phyloP scores from a whole-genome alignment of 78 protist species.

The Mastigamoeba balamuthi region DNA sequence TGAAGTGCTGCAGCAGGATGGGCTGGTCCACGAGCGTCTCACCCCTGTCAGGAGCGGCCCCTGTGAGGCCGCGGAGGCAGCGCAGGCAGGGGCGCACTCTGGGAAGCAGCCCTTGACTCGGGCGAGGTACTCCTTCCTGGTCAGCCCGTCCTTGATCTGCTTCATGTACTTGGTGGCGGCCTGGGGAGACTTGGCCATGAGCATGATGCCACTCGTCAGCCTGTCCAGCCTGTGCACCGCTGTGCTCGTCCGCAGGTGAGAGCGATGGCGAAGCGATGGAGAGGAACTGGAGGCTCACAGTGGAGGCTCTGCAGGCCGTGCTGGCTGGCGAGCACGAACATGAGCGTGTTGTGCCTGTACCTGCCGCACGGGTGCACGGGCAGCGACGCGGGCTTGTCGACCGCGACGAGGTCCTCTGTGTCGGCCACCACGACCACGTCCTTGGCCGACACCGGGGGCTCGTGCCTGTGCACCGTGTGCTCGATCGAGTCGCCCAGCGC shows the following conservation, averaged over 20 bases:
- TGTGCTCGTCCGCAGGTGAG: neutral
- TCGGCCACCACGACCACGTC: conserved; percentile 2
- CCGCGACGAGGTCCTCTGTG: conserved; percentile 54
- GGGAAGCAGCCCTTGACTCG: conserved; percentile 61
- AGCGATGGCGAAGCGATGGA: neutral
- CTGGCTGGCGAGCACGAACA: conserved; percentile 31
- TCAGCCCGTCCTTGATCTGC: conserved; percentile 11
- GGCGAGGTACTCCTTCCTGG: conserved; percentile 60
- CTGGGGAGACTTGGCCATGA: conserved; percentile 35
- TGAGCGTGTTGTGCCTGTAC: conserved; percentile 57
- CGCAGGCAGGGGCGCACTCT: neutral
- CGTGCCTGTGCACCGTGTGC: conserved; percentile 77
- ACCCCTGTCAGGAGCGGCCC: neutral
- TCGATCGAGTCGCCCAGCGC: conserved; percentile 12
- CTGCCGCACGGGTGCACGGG: conserved; percentile 73
- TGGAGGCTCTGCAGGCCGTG: conserved; percentile 3
- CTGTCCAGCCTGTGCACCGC: conserved; percentile 71
- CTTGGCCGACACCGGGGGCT: conserved; percentile 54
- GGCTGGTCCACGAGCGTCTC: conserved; percentile 16
- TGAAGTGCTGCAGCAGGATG: neutral
- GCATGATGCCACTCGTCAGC: conserved; percentile 63
- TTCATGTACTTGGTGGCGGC: conserved; percentile 13
- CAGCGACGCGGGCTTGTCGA: conserved; percentile 68
- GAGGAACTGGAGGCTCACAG: too few relatives aligned
- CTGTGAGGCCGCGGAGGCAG: neutral